These are phyloP conservation scores for Fusarium brevicatenulatum DNA, from an alignment of 2,329 filamentous ascomycete species.

Conservation along the genomic window DNA sequence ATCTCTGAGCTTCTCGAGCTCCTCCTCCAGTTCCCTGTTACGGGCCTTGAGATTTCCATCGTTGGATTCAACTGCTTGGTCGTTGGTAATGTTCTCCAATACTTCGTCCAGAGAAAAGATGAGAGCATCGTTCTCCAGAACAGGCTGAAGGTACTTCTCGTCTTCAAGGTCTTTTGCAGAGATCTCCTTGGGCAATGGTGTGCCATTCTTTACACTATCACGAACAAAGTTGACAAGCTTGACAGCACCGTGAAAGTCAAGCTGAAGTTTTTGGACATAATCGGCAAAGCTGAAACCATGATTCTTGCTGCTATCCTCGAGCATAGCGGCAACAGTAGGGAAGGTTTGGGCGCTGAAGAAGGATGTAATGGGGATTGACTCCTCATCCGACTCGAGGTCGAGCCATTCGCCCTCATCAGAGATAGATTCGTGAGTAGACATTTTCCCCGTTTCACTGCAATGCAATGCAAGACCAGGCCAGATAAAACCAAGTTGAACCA, in stretches of 20 bases:
- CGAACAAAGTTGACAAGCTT: constrained; percentile 79
- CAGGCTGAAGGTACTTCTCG: constrained; percentile 84
- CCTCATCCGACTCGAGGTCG: constrained; percentile 70
- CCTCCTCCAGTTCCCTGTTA: constrained; percentile 67
- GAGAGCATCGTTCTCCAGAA: constrained; percentile 88
- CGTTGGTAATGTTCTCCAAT: constrained; percentile 56
- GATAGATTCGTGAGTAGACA: constrained; percentile 45
- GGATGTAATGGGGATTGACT: constrained; percentile 70
- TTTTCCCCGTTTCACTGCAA: constrained; percentile 20
- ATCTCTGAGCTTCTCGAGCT: constrained; percentile 66
- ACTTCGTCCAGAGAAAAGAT: constrained; percentile 86
- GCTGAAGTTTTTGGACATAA: constrained; percentile 63
- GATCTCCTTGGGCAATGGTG: constrained; percentile 66
- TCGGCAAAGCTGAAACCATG: constrained; percentile 74
- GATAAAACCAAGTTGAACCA: constrained; percentile 48
- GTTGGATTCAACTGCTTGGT: constrained; percentile 54
- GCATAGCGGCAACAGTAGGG: constrained; percentile 70
- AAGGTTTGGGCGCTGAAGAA: constrained; percentile 76
- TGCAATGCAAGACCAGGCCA: neutral
- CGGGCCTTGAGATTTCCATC: constrained; percentile 54
- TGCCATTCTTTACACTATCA: constrained; percentile 56
- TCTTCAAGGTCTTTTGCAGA: constrained; percentile 73
- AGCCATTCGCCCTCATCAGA: constrained; percentile 62
- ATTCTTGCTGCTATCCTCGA: constrained; percentile 73
- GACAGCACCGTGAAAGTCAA: constrained; percentile 79